Base-by-base conservation (phyloP, 108 stramenopile genomes). In the Pseudonitzschia delicatissima region DNA sequence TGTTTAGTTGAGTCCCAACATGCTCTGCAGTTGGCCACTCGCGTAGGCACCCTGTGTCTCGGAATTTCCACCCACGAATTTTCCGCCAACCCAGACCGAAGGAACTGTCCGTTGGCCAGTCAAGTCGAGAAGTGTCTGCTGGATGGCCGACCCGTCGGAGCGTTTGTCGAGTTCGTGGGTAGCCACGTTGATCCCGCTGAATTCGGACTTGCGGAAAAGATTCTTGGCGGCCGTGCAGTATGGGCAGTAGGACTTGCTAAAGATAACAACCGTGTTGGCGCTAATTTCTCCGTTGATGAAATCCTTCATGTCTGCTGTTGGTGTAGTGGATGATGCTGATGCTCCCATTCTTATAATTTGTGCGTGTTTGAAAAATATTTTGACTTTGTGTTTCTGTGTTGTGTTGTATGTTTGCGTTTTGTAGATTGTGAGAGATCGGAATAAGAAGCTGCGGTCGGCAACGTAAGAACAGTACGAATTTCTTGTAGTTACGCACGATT, bases 81-180 rank as follows among this genome's bases (percentile, higher is more conserved):
- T 45, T 37, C 84, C 84, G 31, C 82, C 77, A 31, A 91, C 70
- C 66, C 74, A 91, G 9, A 91, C 86, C 60, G 71, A 86, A 15
- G 89, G 89, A 23, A 91, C 86, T 18, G 89, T 86, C 18, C 76
- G 21, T 60, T 91, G 89, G 2, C 81, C 85, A 26, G 78, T 86
- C 49, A 82, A 63, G 13, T 53, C 29, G 2, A 34, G 13, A 18
- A 91, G 66, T 4, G 55, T 60, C 13, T 26, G 44, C 52, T 86
- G 85, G 23, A 92, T 73, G 7, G 70, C 78, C 25, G 59, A 58
- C 34, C 91, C 91, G 57, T 59, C 35, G 4, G 15, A 53, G 50
- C 84, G 39, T 45, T 75, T 33, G 72, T 90, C 83, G 33, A 90
- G 65, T 72, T 90, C 85, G 48, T 76, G 66, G 8, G 81, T 34